Base-by-base conservation (phyloP, 345 rosid genomes). In the Alliaria petiolata region DNA sequence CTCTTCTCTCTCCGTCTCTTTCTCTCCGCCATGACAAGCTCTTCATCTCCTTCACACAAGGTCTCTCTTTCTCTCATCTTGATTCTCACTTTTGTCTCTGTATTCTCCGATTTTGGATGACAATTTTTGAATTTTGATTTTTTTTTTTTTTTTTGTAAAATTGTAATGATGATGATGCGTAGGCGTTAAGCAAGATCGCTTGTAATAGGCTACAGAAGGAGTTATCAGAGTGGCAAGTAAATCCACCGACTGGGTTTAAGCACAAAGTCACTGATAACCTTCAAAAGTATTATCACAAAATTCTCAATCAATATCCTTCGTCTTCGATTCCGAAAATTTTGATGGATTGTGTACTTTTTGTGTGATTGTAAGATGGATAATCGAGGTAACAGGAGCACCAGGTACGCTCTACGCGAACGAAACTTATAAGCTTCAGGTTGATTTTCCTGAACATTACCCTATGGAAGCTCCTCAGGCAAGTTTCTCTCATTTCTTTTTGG, bases 101-200 rank as follows among this genome's bases (percentile, higher is more conserved):
- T 45, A 16, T 62, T 40, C 7, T 30, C 44, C 7, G 28, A 62
- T 30, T 45, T 17, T 51, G 22, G 22, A 15, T 30, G 36, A 30
- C 20, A 4, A 28, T n/a, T n/a, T n/a, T 30, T 12, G 2, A 0
- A 10, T 17, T 56, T 19, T 33, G 6, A 28, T n/a, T n/a, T n/a
- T n/a, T n/a, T n/a, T n/a, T n/a, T 9, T 15, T 28, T 34, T 59
- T 42, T 39, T 13, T 13, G n/a, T 8, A n/a, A n/a, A 34, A 35
- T 52, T 15, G 8, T 22, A 3, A 22, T 11, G 44, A 34, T 38
- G 62, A 13, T 22, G 28, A 20, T 38, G 25, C 36, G 61, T 74
- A 95, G 99, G 84, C 84, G 33, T 83, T 95, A 56, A 95, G 99
- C 83, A 95, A 91, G 92, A 95, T 95, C 79, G 99, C 99, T 8